A percentile compares a stretch with the other conserved stretches of the same genome.
Conservation (phyloP, 129 eudicot species). For the Ambrosia artemisiifolia region DNA sequence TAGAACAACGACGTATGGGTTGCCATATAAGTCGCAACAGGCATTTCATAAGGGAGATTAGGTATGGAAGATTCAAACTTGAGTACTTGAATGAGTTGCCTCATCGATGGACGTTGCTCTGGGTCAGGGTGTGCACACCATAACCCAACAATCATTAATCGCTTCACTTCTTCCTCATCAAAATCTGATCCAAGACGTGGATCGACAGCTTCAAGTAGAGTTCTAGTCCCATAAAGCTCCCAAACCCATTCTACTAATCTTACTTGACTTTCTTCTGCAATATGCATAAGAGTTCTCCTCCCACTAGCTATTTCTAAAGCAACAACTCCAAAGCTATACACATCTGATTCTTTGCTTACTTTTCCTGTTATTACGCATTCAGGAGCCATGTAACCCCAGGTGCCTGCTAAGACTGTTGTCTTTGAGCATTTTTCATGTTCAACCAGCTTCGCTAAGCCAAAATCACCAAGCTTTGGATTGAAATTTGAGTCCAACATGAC, state of each 20-base stretch:
- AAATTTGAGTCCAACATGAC: neutral
- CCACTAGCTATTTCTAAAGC: neutral
- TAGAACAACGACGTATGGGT: neutral
- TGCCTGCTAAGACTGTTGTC: neutral
- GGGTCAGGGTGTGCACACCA: neutral
- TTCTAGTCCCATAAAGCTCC: neutral
- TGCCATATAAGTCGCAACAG: neutral
- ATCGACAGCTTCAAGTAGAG: neutral
- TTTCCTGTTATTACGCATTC: neutral
- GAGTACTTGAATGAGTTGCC: neutral
- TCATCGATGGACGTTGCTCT: neutral
- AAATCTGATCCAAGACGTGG: neutral
- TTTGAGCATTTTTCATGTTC: neutral
- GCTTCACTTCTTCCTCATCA: neutral
- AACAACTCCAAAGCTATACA: neutral
- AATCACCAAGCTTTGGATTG: slow-evolving; percentile 11
- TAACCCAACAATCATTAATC: neutral
- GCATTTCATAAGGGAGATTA: neutral
- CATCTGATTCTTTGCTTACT: slow-evolving; percentile 1
- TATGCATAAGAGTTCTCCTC: neutral
- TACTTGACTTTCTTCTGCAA: neutral
- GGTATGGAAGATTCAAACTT: neutral
- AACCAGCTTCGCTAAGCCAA: slow-evolving; percentile 6
- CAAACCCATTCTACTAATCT: neutral
- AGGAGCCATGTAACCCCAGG: slow-evolving; percentile 6